Percentiles rank a stretch among this genome's conserved stretches.
Evolutionary conservation across 2,329 filamentous ascomycete species (phyloP).

Genomic region (Phialophora macrospora): DNA sequence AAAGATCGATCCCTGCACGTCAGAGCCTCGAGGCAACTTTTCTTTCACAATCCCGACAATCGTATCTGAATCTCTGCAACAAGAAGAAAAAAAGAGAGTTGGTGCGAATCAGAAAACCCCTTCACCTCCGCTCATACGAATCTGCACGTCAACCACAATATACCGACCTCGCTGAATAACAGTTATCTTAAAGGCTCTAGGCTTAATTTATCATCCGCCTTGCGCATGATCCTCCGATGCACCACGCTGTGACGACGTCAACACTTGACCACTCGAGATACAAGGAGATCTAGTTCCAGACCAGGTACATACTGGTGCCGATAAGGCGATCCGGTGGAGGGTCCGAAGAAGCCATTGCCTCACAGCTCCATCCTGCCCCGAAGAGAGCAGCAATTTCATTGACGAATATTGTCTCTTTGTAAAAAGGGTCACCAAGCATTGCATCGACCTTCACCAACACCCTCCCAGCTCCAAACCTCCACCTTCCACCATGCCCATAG

Average conservation of each 20-base stretch:
- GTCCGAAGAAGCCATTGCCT: not conserved
- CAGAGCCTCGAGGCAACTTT: not conserved
- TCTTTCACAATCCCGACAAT: not conserved
- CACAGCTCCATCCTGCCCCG: not conserved
- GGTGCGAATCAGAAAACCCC: not conserved
- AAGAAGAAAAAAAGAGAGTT: not conserved
- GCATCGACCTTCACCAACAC: not conserved
- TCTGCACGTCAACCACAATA: not conserved
- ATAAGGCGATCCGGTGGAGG: not conserved
- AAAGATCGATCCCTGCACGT: not conserved
- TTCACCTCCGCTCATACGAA: not conserved
- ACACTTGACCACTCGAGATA: not conserved
- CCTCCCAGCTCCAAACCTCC: too few species aligned
- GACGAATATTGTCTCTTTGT: not conserved
- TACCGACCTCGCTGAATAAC: not conserved
- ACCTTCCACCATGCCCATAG: conserved; percentile 50
- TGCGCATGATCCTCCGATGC: not conserved
- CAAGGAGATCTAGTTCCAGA: not conserved
- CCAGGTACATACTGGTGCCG: not conserved
- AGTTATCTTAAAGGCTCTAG: not conserved
- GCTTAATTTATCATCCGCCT: not conserved
- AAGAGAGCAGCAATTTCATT: not conserved
- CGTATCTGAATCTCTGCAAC: not conserved
- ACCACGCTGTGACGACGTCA: not conserved
- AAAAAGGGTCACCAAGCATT: not conserved